Evolutionary conservation across 257 asterid species (phyloP).

Genomic region (Plantago elongata): DNA sequence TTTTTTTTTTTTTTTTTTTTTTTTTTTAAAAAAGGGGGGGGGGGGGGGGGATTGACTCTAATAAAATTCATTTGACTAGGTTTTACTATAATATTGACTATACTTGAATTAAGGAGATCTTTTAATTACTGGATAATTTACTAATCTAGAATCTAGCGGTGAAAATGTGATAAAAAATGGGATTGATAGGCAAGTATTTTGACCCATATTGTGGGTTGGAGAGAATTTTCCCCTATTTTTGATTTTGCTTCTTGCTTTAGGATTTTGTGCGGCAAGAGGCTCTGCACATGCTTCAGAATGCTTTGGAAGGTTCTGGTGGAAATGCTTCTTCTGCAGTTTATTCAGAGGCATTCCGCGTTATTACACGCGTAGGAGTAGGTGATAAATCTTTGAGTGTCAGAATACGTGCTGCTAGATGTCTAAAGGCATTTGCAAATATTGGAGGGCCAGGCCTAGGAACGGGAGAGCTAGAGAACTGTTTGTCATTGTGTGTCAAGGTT

Average conservation of each 20-base stretch:
- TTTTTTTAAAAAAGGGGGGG: too few species aligned
- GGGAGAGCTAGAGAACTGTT: conserved; percentile 82
- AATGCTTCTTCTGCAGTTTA: conserved; percentile 74
- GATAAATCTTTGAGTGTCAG: conserved; percentile 84
- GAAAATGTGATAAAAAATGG: too few species aligned
- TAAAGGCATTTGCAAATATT: conserved; percentile 82
- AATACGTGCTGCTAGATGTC: conserved; percentile 96
- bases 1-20: too few species aligned
- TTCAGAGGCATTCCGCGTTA: conserved; percentile 80
- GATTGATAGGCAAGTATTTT: too few species aligned
- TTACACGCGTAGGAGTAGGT: conserved; percentile 67
- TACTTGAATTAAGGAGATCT: neutral
- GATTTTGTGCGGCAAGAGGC: conserved; percentile 97
- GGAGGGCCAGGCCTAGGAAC: conserved; percentile 93
- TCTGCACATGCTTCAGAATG: conserved; percentile 91
- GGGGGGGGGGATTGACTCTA: too few species aligned
- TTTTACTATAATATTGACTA: neutral
- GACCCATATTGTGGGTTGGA: neutral
- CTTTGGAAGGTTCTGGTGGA: conserved; percentile 93
- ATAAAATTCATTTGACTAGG: too few species aligned
- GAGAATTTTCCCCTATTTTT: conserved; percentile 11
- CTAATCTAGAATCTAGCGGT: too few species aligned
- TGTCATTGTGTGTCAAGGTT: conserved; percentile 88
- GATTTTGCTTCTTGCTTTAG: conserved; percentile 40
- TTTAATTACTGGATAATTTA: neutral